phyloP scores from a whole-genome alignment of 2,329 filamentous ascomycete species.

The Cadophora malorum region DNA sequence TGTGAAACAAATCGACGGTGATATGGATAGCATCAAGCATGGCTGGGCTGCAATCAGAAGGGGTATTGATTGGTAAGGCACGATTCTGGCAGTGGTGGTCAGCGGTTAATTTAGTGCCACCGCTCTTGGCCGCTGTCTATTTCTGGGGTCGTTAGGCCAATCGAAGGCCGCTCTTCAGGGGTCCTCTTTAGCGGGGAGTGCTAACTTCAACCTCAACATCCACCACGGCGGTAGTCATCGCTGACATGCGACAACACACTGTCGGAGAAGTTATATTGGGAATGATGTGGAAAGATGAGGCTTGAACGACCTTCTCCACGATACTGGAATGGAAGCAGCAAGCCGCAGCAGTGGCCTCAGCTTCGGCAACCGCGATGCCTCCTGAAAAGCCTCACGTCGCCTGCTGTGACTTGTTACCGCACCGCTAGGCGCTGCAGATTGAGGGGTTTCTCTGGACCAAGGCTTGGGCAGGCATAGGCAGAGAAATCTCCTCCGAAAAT shows the following conservation, averaged over 20 bases:
- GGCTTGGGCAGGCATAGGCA: neutral
- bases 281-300: slow-evolving; percentile 2
- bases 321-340: slow-evolving; percentile 2
- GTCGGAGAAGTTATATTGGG: slow-evolving; percentile 28
- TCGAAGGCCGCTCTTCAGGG: slow-evolving; percentile 18
- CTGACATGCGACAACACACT: slow-evolving; percentile 30
- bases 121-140: slow-evolving; percentile 31
- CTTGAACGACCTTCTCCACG: neutral
- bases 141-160: slow-evolving; percentile 23
- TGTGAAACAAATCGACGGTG: slow-evolving; percentile 41
- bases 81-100: slow-evolving; percentile 21
- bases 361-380: slow-evolving; percentile 10
- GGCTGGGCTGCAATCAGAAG: slow-evolving; percentile 3
- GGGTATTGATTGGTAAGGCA: slow-evolving; percentile 30
- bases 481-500: slow-evolving; percentile 4
- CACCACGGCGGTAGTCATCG: slow-evolving; percentile 25
- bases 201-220: slow-evolving; percentile 28
- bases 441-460: neutral
- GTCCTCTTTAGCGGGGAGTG: slow-evolving; percentile 27
- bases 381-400: slow-evolving; percentile 23
- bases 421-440: slow-evolving; percentile 7
- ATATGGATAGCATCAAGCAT: slow-evolving; percentile 26
- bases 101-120: slow-evolving; percentile 32
- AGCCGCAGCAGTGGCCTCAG: neutral
- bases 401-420: slow-evolving; percentile 23